Evolutionary conservation across 139 green algal species (phyloP).

Genomic region (Spirogloea muscicola): DNA sequence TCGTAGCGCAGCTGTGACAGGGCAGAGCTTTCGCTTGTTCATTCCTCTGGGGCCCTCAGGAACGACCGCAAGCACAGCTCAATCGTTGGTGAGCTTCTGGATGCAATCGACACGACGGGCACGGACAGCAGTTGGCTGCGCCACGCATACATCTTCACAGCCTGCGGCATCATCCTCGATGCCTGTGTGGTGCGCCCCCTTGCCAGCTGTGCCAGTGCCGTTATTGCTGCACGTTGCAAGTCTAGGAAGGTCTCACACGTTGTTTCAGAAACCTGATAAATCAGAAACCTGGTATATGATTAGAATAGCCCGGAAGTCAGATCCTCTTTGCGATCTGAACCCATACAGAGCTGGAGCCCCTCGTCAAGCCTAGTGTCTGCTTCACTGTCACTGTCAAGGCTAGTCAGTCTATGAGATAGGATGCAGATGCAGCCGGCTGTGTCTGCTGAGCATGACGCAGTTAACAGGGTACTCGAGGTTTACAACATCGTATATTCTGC

Average conservation of each 20-base stretch:
- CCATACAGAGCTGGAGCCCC: neutral
- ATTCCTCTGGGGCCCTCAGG: neutral
- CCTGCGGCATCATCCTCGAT: constrained; percentile 10
- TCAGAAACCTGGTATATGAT: neutral
- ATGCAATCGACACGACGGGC: constrained; percentile 22
- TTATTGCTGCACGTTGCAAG: too few species aligned
- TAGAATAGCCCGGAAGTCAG: neutral
- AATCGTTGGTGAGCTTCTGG: neutral
- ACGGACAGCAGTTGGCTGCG: constrained; percentile 5
- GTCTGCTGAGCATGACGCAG: neutral
- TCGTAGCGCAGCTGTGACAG: too few species aligned
- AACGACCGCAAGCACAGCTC: neutral
- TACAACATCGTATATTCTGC: neutral
- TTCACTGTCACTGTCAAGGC: too few species aligned
- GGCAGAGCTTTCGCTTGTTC: too few species aligned
- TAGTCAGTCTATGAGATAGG: too few species aligned
- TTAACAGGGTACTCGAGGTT: neutral
- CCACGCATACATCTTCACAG: constrained; percentile 20
- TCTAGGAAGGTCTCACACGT: too few species aligned
- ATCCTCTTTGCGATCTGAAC: neutral
- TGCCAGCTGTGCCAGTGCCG: neutral
- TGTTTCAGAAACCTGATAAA: neutral
- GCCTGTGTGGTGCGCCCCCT: constrained; percentile 1
- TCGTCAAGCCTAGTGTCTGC: neutral
- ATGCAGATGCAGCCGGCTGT: neutral